Percentiles rank a stretch among this genome's conserved stretches.
These are phyloP conservation scores for Botrytis squamosa DNA, from an alignment of 2,329 filamentous ascomycete genomes.

Conservation along the genomic window DNA sequence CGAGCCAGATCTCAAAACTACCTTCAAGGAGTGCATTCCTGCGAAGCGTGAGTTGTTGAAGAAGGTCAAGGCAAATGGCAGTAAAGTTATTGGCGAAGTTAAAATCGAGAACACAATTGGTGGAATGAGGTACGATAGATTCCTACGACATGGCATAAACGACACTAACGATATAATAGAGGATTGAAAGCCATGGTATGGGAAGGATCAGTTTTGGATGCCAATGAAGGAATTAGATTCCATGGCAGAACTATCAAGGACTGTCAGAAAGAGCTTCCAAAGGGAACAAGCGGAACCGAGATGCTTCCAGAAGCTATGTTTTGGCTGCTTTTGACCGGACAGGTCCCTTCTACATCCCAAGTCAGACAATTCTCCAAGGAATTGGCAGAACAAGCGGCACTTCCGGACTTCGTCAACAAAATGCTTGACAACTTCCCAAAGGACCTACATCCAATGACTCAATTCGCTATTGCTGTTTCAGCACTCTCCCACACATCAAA, in stretches of 20 bases:
- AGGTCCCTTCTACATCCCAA: conserved; percentile 81
- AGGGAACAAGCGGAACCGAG: conserved; percentile 87
- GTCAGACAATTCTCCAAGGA: conserved; percentile 80
- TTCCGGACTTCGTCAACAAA: conserved; percentile 80
- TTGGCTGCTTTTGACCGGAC: conserved; percentile 93
- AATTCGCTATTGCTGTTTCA: conserved; percentile 91
- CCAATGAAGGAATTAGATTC: conserved; percentile 96
- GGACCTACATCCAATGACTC: conserved; percentile 96
- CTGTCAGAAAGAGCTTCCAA: conserved; percentile 89
- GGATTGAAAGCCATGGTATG: conserved; percentile 97
- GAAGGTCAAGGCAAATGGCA: conserved; percentile 82
- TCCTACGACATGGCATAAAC: not conserved
- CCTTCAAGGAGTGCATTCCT: conserved; percentile 79
- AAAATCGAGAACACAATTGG: conserved; percentile 93
- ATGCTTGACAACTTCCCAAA: conserved; percentile 88
- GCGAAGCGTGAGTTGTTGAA: conserved; percentile 91
- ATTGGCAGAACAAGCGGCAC: conserved; percentile 78
- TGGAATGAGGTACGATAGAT: conserved; percentile 70
- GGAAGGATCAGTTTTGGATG: conserved; percentile 96
- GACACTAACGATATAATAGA: conserved; percentile 41
- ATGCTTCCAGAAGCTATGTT: conserved; percentile 99
- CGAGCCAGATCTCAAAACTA: conserved; percentile 87
- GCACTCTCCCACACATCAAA: conserved; percentile 93
- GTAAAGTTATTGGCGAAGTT: conserved; percentile 84
- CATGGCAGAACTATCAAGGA: conserved; percentile 98